Conservation (phyloP, 495 filamentous ascomycete species). For the Xylaria longipes region DNA sequence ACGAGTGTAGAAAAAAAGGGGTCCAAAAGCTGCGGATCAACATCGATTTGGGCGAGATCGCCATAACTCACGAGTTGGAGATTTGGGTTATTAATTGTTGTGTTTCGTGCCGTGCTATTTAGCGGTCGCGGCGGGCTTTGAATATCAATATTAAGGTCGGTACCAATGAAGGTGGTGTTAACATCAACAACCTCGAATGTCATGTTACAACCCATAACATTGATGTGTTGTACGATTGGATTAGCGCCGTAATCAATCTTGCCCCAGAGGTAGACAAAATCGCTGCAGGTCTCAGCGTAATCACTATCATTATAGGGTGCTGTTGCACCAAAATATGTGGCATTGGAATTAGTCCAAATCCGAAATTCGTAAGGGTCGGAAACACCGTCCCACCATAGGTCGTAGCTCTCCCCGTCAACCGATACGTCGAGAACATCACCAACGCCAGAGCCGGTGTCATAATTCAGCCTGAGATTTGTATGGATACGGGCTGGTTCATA, state of each 20-base stretch:
- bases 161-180: conserved; percentile 26
- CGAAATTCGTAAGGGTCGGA: too few relatives aligned
- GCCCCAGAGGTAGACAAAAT: conserved; percentile 31
- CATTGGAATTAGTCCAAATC: background rate
- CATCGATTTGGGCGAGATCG: background rate
- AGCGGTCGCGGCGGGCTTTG: conserved; percentile 22
- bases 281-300: too few relatives aligned
- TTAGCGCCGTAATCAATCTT: conserved; percentile 20
- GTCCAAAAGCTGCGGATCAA: background rate
- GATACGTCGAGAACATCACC: conserved; percentile 5
- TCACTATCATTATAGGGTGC: too few relatives aligned
- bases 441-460: background rate
- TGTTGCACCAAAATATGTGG: conserved; percentile 21
- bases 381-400: too few relatives aligned
- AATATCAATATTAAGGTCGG: conserved; percentile 29
- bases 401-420: conserved; percentile 18
- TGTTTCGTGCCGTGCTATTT: background rate
- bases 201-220: conserved; percentile 33
- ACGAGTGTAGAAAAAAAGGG: background rate
- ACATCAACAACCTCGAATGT: conserved; percentile 32
- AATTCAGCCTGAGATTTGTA: conserved; percentile 25
- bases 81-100: background rate
- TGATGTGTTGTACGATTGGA: conserved; percentile 4
- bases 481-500: conserved; percentile 30
- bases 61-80: background rate